Evolutionary conservation across 2,329 filamentous ascomycete genomes (phyloP), one percentile per base, ranked within the genome.

Genomic region (Calonectria naviculata): DNA sequence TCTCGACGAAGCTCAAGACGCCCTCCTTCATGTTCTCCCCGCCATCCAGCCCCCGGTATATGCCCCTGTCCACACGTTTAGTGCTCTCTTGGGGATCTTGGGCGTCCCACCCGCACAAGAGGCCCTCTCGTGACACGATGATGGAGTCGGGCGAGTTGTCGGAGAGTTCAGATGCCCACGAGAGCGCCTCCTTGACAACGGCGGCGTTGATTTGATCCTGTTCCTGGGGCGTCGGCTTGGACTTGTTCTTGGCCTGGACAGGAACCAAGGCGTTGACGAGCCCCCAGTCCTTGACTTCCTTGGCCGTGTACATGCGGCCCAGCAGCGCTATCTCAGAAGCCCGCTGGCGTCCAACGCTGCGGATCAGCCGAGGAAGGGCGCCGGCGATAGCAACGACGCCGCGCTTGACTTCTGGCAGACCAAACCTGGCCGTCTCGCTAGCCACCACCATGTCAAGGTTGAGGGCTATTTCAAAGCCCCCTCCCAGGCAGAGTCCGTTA

Each of bases 11-110:
- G 71, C 93, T 93, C 82, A 81, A 85, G 24, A 95, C 85, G 0
- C 94, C 94, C 83, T 95, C 93, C 67, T 88, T 89, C 83, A 94
- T 91, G 81, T 96, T 96, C 75, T 93, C 91, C 0, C 90, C 93
- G 2, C 85, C 87, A 72, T 92, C 86, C 67, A 95, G 86, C 70
- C 85, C 85, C 65, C 84, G 84, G 77, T 89, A 92, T 85, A 91
- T 89, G 2, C 87, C 87, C 65, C 90, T 86, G 19, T 87, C 85
- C 67, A 93, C 80, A 73, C 89, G 79, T 71, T 84, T 85, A 41
- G 91, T 94, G 12, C 84, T 92, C 71, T 89, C 87, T 80, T 91
- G 90, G 0, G 91, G 92, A 13, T 91, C 90, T 24, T 92, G 83
- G 0, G 87, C 89, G 76, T 94, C 93, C 93, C 93, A 95, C 0